Evolutionary conservation across 805 yeast genomes (phyloP).

Genomic region (Saccharomycopsis fibuligera): DNA sequence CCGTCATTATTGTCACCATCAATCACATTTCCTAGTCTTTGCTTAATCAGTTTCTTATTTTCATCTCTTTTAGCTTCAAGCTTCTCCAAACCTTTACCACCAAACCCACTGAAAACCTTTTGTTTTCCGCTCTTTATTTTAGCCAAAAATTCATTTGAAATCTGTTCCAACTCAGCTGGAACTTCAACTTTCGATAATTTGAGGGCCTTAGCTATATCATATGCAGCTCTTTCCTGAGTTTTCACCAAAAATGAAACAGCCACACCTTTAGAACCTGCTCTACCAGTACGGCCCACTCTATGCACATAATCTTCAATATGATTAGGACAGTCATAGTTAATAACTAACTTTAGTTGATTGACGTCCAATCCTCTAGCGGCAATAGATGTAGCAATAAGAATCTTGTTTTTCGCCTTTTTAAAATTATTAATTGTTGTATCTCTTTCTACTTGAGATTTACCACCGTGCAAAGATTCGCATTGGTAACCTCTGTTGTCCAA

Average conservation of each 20-base stretch:
- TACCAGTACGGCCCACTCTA: conserved; percentile 91
- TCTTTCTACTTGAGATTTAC: conserved; percentile 81
- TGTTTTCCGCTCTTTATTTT: conserved; percentile 63
- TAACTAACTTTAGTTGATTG: conserved; percentile 71
- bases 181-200: conserved; percentile 39
- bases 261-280: conserved; percentile 76
- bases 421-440: conserved; percentile 69
- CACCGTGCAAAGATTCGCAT: conserved; percentile 81
- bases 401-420: conserved; percentile 48
- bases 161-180: conserved; percentile 38
- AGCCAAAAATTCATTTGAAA: conserved; percentile 50
- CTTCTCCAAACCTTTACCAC: conserved; percentile 85
- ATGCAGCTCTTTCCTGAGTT: conserved; percentile 55
- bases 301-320: conserved; percentile 95
- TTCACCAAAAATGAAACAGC: conserved; percentile 68
- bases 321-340: conserved; percentile 77
- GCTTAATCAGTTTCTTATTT: conserved; percentile 17
- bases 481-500: conserved; percentile 48
- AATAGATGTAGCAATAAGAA: conserved; percentile 85
- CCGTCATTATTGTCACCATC: conserved; percentile 21
- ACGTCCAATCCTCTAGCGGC: conserved; percentile 96
- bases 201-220: conserved; percentile 66
- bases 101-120: conserved; percentile 71
- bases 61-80: conserved; percentile 56
- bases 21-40: conserved; percentile 3